Evolutionary conservation across 345 rosid species (phyloP).

Genomic region (Melaleuca quinquenervia): DNA sequence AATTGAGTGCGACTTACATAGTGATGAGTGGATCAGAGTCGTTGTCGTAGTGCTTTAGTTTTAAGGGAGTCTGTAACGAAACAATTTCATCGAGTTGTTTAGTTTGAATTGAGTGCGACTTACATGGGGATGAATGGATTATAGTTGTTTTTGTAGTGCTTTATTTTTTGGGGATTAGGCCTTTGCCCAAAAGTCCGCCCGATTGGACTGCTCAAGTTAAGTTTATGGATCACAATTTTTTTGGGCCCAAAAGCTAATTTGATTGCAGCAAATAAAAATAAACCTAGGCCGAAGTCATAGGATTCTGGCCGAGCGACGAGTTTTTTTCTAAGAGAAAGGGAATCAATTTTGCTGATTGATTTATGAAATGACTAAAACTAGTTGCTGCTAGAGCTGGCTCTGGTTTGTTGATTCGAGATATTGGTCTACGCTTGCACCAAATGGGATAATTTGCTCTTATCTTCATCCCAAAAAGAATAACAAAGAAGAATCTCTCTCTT

Average conservation of each 20-base stretch:
- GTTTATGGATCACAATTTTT: background rate
- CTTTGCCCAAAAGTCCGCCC: background rate
- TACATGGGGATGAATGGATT: background rate
- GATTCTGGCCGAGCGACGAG: background rate
- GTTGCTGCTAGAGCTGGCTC: background rate
- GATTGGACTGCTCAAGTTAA: background rate
- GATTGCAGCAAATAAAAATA: background rate
- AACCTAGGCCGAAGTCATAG: background rate
- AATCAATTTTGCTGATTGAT: background rate
- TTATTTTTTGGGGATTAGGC: background rate
- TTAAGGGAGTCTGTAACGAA: too few species aligned
- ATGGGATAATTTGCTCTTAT: background rate
- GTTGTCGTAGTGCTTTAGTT: background rate
- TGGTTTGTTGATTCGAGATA: background rate
- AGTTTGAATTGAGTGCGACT: background rate
- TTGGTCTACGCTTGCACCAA: background rate
- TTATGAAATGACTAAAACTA: background rate
- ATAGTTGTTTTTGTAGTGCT: background rate
- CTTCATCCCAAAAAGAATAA: background rate
- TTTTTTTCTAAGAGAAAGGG: accelerated
- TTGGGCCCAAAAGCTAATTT: background rate
- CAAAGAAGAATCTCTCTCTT: background rate
- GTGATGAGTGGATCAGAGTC: background rate
- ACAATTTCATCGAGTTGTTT: too few species aligned
- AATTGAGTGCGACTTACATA: background rate